Base-by-base conservation (phyloP, 805 yeast genomes). In the Vanderwaltozyma polyspora region DNA sequence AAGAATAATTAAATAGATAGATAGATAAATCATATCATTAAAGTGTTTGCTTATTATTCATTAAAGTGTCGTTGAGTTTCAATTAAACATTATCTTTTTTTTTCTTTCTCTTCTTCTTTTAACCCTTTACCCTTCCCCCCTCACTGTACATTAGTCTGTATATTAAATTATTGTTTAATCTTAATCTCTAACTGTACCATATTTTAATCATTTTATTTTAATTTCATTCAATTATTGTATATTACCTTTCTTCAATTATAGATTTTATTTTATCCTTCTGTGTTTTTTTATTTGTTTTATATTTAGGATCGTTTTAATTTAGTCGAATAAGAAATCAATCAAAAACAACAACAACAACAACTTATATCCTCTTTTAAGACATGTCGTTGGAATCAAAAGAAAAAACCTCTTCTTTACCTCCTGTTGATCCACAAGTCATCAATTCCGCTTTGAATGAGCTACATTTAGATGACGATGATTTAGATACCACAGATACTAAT, bases 401-500 rank as follows among this genome's bases (percentile, higher is more conserved):
- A 14, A 34, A 34, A 25, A 4, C 36, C 8, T 14, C 27, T 2
- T 23, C 25, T 11, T 25, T 34, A 19, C 36, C 36, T 17, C 52
- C 49, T 4, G 45, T 46, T 13, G 56, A 49, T 22, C 40, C 55
- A 3, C 54, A 49, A 37, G 45, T 49, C 5, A 44, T 57, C 19
- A 47, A 46, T 31, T 47, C 56, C 18, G 62, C 59, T 13, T 33
- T 57, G 35, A 57, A 51, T 17, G 57, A 54, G 31, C 35, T 57
- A 31, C 52, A 55, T 31, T 34, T 57, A 29, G 58, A 55, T 31
- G 56, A 41, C 9, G 49, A 48, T 10, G 42, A 33, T 21, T 16
- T 38, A 12, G 34, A 28, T 9, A 19, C 40, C 21, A 12, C 37
- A 5, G 24, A 18, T 23, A 31, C 34, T 14, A 25, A 13, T 22